Conservation (phyloP, 345 rosid genomes). For the Rubroshorea leprosula region DNA sequence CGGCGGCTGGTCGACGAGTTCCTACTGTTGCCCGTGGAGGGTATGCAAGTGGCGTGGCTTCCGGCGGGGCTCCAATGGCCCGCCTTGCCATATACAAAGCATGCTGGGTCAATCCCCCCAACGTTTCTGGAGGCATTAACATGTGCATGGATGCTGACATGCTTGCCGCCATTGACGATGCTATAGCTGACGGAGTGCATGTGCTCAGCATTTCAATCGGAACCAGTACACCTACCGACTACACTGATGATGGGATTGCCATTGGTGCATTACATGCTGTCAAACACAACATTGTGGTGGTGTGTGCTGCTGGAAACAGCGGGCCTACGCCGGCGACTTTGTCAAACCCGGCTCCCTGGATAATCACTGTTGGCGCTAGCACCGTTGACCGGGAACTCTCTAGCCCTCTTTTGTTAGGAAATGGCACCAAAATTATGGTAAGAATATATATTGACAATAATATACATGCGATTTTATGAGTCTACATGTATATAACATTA, state of each 20-base stretch:
- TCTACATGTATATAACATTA: too few species aligned
- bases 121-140: constrained; percentile 38
- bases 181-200: constrained; percentile 71
- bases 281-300: constrained; percentile 54
- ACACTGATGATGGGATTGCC: constrained; percentile 41
- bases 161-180: constrained; percentile 80
- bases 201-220: constrained; percentile 75
- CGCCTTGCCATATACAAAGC: constrained; percentile 78
- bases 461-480: too few species aligned
- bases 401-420: constrained; percentile 50
- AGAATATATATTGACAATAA: background rate
- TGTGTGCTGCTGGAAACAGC: constrained; percentile 58
- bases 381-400: constrained; percentile 56
- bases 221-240: constrained; percentile 4
- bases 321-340: constrained; percentile 62
- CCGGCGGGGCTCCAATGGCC: constrained; percentile 73
- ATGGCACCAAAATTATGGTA: constrained; percentile 52
- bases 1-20: constrained; percentile 49
- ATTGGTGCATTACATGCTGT: constrained; percentile 62
- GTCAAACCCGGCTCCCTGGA: constrained; percentile 73
- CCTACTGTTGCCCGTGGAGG: constrained; percentile 52
- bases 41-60: constrained; percentile 58
- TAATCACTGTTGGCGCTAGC: constrained; percentile 78
- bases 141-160: constrained; percentile 56
- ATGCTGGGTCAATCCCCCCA: constrained; percentile 67